phyloP scores from a whole-genome alignment of 2,329 filamentous ascomycete genomes.

The Stemphylium beticola region DNA sequence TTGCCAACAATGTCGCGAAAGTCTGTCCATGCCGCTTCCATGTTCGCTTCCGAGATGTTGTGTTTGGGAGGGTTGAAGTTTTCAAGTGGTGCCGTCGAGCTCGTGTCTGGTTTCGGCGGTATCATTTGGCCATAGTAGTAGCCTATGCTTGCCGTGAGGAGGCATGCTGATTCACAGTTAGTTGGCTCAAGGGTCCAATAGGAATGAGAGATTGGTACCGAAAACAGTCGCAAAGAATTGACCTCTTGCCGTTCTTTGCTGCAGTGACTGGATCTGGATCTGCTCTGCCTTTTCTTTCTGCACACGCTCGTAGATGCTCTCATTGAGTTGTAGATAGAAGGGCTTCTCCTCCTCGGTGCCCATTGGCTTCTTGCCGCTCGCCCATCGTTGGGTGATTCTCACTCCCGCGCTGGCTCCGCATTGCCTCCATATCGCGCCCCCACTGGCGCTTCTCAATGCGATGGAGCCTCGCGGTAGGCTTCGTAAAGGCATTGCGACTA shows the following conservation, averaged over 20 bases:
- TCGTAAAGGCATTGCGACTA: conserved; percentile 40
- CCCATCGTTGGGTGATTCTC: conserved; percentile 44
- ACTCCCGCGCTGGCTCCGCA: conserved; percentile 14
- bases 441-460: conserved; percentile 23
- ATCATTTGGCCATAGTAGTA: conserved; percentile 63
- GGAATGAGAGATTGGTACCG: conserved; percentile 17
- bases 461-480: conserved; percentile 32
- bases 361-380: conserved; percentile 33
- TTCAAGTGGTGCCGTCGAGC: conserved; percentile 64
- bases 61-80: conserved; percentile 58
- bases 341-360: conserved; percentile 48
- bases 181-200: neutral
- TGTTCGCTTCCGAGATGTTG: conserved; percentile 61
- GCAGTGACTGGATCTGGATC: conserved; percentile 43
- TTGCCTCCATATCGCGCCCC: conserved; percentile 9
- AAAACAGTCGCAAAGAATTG: conserved; percentile 44
- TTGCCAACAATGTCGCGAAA: conserved; percentile 67
- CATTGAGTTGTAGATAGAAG: conserved; percentile 67
- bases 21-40: conserved; percentile 70
- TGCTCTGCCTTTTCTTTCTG: conserved; percentile 65
- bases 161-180: conserved; percentile 51
- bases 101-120: conserved; percentile 54
- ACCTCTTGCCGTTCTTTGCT: conserved; percentile 42
- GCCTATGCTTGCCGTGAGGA: conserved; percentile 58
- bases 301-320: conserved; percentile 65